These are phyloP conservation scores for Volutella citrinella DNA, from an alignment of 2,329 filamentous ascomycete species.

Conservation along the genomic window DNA sequence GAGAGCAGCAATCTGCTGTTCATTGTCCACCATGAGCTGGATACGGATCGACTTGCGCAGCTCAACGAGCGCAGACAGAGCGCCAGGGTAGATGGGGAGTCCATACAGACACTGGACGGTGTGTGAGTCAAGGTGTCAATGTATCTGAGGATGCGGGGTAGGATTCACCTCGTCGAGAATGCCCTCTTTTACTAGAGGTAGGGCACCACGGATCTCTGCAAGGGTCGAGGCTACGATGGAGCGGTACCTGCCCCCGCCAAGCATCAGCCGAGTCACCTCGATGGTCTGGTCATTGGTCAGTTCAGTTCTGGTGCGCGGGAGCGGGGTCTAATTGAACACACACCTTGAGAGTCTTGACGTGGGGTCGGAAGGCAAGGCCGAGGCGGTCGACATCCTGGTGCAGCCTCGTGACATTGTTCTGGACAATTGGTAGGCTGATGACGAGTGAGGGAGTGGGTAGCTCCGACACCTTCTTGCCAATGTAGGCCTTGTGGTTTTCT, in stretches of 20 bases:
- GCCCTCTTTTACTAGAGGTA: constrained; percentile 38
- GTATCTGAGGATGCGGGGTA: not conserved
- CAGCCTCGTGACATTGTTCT: constrained; percentile 35
- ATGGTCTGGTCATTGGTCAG: constrained; percentile 23
- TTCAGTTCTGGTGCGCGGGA: rapidly evolving
- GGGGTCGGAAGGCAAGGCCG: constrained; percentile 37
- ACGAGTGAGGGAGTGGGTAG: constrained; percentile 38
- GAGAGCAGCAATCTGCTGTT: constrained; percentile 29
- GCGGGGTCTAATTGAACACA: no score
- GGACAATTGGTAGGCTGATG: constrained; percentile 35
- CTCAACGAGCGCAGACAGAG: constrained; percentile 27
- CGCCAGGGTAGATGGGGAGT: constrained; percentile 35
- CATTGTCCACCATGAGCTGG: constrained; percentile 36
- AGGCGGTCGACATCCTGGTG: constrained; percentile 37
- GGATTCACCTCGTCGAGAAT: constrained; percentile 35
- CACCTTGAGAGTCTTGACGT: constrained; percentile 45
- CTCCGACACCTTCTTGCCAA: constrained; percentile 30
- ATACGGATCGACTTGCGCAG: constrained; percentile 29
- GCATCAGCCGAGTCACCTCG: constrained; percentile 38
- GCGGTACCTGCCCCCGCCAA: constrained; percentile 33
- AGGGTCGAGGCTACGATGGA: constrained; percentile 40
- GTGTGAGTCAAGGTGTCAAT: not conserved
- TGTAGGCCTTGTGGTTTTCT: constrained; percentile 31
- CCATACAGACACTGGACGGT: constrained; percentile 33
- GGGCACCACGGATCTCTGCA: constrained; percentile 35